Evolutionary conservation across 805 yeast species (phyloP).

Genomic region (Monosporozyma solicola): DNA sequence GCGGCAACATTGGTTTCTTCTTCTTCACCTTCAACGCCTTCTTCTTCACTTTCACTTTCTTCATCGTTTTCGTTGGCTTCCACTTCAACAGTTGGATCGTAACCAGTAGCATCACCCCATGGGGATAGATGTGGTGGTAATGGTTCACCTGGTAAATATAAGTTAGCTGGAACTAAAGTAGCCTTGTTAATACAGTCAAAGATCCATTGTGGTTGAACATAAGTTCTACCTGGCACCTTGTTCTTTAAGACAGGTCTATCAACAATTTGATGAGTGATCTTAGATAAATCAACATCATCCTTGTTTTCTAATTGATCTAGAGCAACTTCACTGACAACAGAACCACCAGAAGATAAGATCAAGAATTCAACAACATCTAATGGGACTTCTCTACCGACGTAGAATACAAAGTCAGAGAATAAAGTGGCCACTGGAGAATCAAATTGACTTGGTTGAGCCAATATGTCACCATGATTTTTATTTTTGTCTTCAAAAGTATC

Average conservation of each 20-base stretch:
- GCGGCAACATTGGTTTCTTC: constrained; percentile 37
- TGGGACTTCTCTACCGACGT: constrained; percentile 91
- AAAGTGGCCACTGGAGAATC: constrained; percentile 55
- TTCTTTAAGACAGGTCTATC: constrained; percentile 79
- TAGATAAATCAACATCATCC: constrained; percentile 46
- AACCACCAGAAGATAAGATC: constrained; percentile 79
- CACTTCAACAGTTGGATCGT: constrained; percentile 63
- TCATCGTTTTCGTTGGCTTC: constrained; percentile 35
- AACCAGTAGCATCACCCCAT: constrained; percentile 94
- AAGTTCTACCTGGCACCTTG: constrained; percentile 85
- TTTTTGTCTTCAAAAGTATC: constrained; percentile 64
- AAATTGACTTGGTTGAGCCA: constrained; percentile 60
- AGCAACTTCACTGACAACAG: constrained; percentile 75
- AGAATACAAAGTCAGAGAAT: constrained; percentile 71
- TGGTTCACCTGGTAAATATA: constrained; percentile 88
- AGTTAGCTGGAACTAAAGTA: constrained; percentile 62
- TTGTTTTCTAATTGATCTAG: constrained; percentile 56
- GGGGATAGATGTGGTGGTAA: constrained; percentile 97
- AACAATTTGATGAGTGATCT: constrained; percentile 85
- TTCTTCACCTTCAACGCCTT: constrained; percentile 42
- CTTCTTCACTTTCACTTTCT: constrained; percentile 40
- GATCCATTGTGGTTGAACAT: constrained; percentile 96
- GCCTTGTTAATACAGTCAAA: constrained; percentile 83
- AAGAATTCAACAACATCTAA: constrained; percentile 84
- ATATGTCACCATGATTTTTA: constrained; percentile 55